Evolutionary conservation across 257 asterid genomes (phyloP), one percentile per base, ranked within the genome.

Genomic region (Ehretia macrophylla): DNA sequence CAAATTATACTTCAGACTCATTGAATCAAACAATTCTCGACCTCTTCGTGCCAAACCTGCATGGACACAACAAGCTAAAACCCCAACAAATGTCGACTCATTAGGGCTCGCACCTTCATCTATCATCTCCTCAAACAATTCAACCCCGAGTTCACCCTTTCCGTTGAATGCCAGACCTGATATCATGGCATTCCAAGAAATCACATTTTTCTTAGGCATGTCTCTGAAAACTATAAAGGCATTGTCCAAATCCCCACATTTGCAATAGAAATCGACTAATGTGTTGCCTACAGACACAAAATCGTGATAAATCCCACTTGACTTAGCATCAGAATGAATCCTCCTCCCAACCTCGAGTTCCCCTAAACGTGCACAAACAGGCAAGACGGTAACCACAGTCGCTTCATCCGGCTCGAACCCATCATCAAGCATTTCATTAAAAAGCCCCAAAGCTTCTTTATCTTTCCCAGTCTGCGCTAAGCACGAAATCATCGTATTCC

Each of bases 401-500:
- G 77, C 80, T 60, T 74, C 83, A 23, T 77, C 83, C 5, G 80
- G 75, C 57, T 77, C 77, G 39, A 73, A 51, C 39, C 69, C 77
- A 48, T 35, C 57, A 16, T 40, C 46, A 58, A 46, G 27, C 80
- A 77, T 77, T 58, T 77, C 75, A 38, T n/a, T 39, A 44, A 63
- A 74, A 51, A 77, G 71, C 50, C 35, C 58, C 71, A 67, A 32
- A 17, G 80, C 83, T 13, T 77, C 75, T 39, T 54, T 57, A 39
- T 67, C 71, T 67, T 68, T 70, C 46, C 83, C 80, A 57, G 38
- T 54, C 54, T 57, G 68, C 0, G 75, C 75, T 18, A 77, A 47
- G 42, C 77, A 67, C 1, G 77, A 73, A 60, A 74, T 74, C 75
- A 77, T 77, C 32, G 72, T 64, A 60, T 77, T 77, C 83, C 83